Percentiles rank a stretch among this genome's conserved stretches.
Conservation (phyloP, 805 yeast genomes). For the Yamadazyma sp. region DNA sequence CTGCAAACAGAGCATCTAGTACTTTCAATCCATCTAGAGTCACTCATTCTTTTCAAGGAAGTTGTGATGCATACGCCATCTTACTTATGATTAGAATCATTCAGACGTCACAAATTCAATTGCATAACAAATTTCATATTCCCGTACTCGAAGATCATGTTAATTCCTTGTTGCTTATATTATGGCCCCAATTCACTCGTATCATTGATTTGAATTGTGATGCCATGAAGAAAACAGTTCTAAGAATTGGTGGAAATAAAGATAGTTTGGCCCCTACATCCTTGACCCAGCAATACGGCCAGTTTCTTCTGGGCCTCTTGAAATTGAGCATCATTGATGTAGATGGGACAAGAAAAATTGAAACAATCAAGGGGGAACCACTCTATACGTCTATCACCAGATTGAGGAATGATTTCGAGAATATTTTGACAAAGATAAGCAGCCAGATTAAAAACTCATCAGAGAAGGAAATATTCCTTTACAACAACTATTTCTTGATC, state of each 20-base stretch:
- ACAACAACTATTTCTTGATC: slow-evolving; percentile 66
- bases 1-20: slow-evolving; percentile 32
- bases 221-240: slow-evolving; percentile 49
- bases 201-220: slow-evolving; percentile 78
- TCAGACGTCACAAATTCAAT: slow-evolving; percentile 61
- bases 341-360: slow-evolving; percentile 16
- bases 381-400: slow-evolving; percentile 66
- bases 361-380: slow-evolving; percentile 58
- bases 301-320: slow-evolving; percentile 66
- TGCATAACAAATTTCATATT: slow-evolving; percentile 63
- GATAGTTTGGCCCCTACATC: slow-evolving; percentile 45
- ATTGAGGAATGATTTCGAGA: slow-evolving; percentile 78
- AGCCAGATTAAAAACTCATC: slow-evolving; percentile 38
- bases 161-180: slow-evolving; percentile 57
- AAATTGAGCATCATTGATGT: slow-evolving; percentile 39
- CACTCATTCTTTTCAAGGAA: slow-evolving; percentile 30
- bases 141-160: slow-evolving; percentile 73
- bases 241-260: slow-evolving; percentile 15
- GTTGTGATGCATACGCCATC: slow-evolving; percentile 76
- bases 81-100: slow-evolving; percentile 71
- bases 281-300: slow-evolving; percentile 78
- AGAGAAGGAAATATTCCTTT: slow-evolving; percentile 68
- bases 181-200: slow-evolving; percentile 87
- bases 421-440: slow-evolving; percentile 64
- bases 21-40: slow-evolving; percentile 35